Evolutionary conservation across 2,329 filamentous ascomycete species (phyloP), one percentile per base, ranked within the genome.

Genomic region (Diaporthe ampelina): DNA sequence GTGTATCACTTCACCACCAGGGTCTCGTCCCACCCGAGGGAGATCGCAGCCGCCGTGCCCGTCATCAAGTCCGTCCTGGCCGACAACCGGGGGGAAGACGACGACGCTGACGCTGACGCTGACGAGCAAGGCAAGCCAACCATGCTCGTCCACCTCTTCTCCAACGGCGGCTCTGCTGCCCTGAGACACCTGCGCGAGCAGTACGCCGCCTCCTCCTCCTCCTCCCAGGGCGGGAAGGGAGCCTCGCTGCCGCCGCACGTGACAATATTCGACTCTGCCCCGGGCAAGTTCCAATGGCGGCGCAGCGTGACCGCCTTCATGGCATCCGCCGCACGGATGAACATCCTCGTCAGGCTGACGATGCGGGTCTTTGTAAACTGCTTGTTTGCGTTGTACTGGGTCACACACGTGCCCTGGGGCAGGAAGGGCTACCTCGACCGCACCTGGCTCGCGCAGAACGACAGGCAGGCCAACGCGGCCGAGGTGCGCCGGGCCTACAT

Each of bases 401-500:
- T 82, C 43, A 82, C 80, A 48, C 74, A 54, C 58, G 74, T 76
- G 74, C 79, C 81, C 76, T 83, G 61, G 78, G 79, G 56, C 76
- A 78, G 79, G 72, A 81, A 75, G 71, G 81, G 76, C 72, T 77
- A 72, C 9, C 78, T 85, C 11, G 79, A 82, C 17, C 78, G 75
- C 71, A 84, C 84, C 76, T 83, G 79, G 24, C 78, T 79, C 73
- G 81, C 81, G 65, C 81, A 86, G 72, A 87, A 86, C 68, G 79
- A 83, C 29, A 69, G 73, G 37, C 73, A 75, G 10, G 76, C 80
- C 48, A 78, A 84, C 63, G 79, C 77, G 15, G 78, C 77, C 43
- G 87, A 89, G 79, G 82, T 81, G 5, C 81, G 84, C 26, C 82
- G 89, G 48, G 81, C 84, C n/a, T 91, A 91, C 75, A 76, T 91